Evolutionary conservation across 1,139 yeast genomes (phyloP).

Genomic region (Debaryomyces fabryi): DNA sequence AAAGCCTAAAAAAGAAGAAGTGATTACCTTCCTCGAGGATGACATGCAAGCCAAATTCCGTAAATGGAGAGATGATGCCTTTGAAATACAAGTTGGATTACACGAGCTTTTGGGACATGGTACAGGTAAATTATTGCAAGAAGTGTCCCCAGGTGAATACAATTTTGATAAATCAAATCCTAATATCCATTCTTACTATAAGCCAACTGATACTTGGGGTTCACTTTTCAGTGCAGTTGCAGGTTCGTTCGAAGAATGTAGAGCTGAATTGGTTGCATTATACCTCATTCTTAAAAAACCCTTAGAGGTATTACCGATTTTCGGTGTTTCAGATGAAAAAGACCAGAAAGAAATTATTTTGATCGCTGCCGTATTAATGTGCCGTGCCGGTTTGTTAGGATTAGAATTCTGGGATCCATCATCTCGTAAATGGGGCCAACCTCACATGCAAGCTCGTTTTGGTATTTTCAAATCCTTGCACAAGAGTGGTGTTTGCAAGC

Average conservation of each 20-base stretch:
- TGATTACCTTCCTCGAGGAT: conserved; percentile 64
- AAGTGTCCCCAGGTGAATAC: conserved; percentile 61
- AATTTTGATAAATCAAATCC: conserved; percentile 75
- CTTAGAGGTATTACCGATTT: conserved; percentile 62
- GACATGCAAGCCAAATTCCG: conserved; percentile 59
- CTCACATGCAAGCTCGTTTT: conserved; percentile 94
- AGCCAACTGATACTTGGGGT: conserved; percentile 87
- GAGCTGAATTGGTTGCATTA: conserved; percentile 90
- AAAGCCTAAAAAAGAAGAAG: conserved; percentile 66
- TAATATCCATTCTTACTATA: conserved; percentile 68
- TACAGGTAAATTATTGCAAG: conserved; percentile 77
- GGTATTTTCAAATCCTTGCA: conserved; percentile 78
- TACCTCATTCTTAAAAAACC: conserved; percentile 70
- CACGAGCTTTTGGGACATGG: conserved; percentile 95
- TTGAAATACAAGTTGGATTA: conserved; percentile 90
- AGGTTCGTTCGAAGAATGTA: conserved; percentile 88
- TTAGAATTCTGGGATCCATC: conserved; percentile 87
- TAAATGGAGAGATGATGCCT: conserved; percentile 78
- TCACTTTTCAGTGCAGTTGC: conserved; percentile 79
- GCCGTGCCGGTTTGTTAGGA: conserved; percentile 81
- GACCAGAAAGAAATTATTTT: conserved; percentile 67
- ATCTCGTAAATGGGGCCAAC: conserved; percentile 86
- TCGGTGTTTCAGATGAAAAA: conserved; percentile 59
- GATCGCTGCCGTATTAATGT: conserved; percentile 77
- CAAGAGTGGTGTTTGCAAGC: conserved; percentile 64